phyloP scores from a whole-genome alignment of 176 grass and related monocot species.

The Bromus sterilis region DNA sequence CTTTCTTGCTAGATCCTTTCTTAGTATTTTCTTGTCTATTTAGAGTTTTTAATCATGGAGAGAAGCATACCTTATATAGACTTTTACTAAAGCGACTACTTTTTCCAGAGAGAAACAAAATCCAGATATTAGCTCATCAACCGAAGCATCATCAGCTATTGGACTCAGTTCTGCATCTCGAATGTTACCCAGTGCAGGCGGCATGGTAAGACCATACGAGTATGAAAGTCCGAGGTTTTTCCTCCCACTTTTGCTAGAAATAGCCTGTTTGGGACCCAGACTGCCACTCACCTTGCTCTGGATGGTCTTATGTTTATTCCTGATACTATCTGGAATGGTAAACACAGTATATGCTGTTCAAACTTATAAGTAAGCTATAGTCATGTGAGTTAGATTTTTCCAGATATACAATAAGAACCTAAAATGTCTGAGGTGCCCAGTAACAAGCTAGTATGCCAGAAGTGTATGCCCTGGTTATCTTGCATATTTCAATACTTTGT shows the following conservation, averaged over 20 bases:
- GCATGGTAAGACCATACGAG: conserved; percentile 12
- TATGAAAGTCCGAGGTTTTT: background rate
- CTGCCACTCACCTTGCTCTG: background rate
- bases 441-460: background rate
- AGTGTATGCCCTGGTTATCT: background rate
- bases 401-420: background rate
- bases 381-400: background rate
- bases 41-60: conserved; percentile 1
- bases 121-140: conserved; percentile 6
- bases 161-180: background rate
- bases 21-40: conserved; percentile 7
- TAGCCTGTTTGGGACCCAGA: background rate
- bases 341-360: background rate
- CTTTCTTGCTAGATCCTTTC: conserved; percentile 15
- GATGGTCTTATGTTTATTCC: background rate
- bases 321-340: conserved; percentile 4
- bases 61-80: background rate
- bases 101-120: conserved; percentile 45
- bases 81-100: background rate
- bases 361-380: conserved; percentile 9
- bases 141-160: conserved; percentile 2
- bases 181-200: conserved; percentile 13
- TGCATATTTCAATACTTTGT: background rate
- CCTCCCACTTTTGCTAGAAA: background rate
- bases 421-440: background rate